Evolutionary conservation across 2,329 filamentous ascomycete species (phyloP), one percentile per base, ranked within the genome.

Genomic region (Xylariaceae sp.): DNA sequence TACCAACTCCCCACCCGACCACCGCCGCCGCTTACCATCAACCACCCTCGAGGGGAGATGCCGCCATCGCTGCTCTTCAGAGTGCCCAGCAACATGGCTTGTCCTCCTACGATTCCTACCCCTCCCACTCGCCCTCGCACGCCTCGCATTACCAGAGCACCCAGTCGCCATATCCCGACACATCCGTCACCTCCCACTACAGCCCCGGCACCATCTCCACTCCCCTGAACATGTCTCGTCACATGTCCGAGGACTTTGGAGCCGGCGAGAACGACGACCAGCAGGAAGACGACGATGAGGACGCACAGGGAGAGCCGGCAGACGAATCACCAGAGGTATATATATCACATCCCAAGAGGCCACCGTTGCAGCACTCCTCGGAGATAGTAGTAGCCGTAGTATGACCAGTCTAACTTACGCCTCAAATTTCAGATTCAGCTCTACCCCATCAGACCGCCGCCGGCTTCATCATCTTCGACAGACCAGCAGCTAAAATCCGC

Each of bases 261-360:
- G 12, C 27, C 12, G 27, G 16, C 16, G 61, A 61, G 29, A 53
- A 57, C 17, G 54, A 59, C n/a, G 58, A 59, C 10, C 60, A 63
- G 38, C n/a, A n/a, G n/a, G 61, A 61, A 25, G 52, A 57, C 17
- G 54, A 59, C n/a, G 58, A 59, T 11, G 61, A 63, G 38, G 63
- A 64, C 36, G 63, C 63, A 5, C 59, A 60, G 47, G 60, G 62
- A 38, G 63, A 64, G 37, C 55, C 53, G 17, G 60, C 61, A 22
- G 61, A 65, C 40, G 63, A 64, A 22, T 58, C 62, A 22, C 50
- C 53, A 43, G 61, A 63, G 50, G 62, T 64, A 56, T 42, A 45
- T 27, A 37, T n/a, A 22, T 34, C 14, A 23, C 22, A n/a, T 14
- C 36, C 42, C 36, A 17, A 36, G 27, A 17, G 5, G 19, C 17